phyloP scores from a whole-genome alignment of 139 green algal genomes.

The Tetradesmus obliquus region DNA sequence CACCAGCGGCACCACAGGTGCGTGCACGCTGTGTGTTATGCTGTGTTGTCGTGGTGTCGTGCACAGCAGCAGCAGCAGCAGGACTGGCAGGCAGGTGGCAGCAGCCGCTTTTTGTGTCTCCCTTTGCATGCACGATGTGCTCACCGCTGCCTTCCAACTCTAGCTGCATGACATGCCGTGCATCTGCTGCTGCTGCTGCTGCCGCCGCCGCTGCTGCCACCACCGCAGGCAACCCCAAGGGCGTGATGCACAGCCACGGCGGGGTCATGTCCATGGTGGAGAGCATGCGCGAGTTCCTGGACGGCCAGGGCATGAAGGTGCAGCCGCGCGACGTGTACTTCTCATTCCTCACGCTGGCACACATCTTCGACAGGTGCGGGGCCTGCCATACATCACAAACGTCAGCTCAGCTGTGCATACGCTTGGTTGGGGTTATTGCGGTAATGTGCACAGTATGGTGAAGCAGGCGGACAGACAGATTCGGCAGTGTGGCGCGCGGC shows the following conservation, averaged over 20 bases:
- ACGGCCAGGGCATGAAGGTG: constrained; percentile 38
- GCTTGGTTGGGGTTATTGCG: too few relatives aligned
- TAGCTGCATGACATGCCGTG: not conserved
- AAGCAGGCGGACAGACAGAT: too few relatives aligned
- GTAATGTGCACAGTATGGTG: too few relatives aligned
- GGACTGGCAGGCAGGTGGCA: too few relatives aligned
- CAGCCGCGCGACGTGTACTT: constrained; percentile 25
- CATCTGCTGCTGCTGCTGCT: not conserved
- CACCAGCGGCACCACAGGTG: constrained; percentile 78
- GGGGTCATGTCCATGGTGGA: constrained; percentile 65
- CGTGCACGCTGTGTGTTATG: not conserved
- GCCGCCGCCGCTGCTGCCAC: not conserved
- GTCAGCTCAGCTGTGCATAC: too few relatives aligned
- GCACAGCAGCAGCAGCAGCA: not conserved
- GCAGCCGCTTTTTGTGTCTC: too few relatives aligned
- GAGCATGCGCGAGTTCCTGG: constrained; percentile 63
- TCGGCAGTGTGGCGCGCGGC: too few relatives aligned
- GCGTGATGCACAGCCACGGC: constrained; percentile 83
- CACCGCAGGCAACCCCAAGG: constrained; percentile 73
- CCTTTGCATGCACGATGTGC: not conserved
- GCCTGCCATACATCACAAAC: too few relatives aligned
- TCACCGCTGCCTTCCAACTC: too few relatives aligned
- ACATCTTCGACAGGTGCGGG: constrained; percentile 91
- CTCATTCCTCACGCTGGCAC: constrained; percentile 62
- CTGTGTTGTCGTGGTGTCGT: not conserved